phyloP scores from a whole-genome alignment of 2,329 filamentous ascomycete genomes.

The Cercospora citrullina region DNA sequence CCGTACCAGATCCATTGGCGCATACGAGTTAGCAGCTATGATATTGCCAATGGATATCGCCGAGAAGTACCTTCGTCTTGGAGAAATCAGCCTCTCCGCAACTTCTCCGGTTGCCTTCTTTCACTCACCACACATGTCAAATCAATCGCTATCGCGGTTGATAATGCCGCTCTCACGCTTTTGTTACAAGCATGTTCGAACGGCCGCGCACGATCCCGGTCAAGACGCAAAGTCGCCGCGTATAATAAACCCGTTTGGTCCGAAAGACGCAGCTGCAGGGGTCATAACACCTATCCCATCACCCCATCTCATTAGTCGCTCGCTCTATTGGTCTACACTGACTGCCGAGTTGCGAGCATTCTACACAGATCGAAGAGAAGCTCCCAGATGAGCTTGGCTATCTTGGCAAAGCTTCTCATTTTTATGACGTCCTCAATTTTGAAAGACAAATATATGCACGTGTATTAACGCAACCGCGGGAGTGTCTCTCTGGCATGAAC shows the following conservation, averaged over 20 bases:
- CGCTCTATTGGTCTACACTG: neutral
- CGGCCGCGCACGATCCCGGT: neutral
- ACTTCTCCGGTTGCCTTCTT: neutral
- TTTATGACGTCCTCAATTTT: neutral
- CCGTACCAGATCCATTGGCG: neutral
- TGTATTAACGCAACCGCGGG: neutral
- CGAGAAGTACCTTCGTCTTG: neutral
- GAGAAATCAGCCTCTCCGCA: neutral
- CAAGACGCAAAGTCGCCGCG: neutral
- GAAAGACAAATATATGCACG: neutral
- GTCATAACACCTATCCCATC: neutral
- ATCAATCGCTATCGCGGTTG: neutral
- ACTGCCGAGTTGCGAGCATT: neutral
- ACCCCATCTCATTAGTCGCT: neutral
- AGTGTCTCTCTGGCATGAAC: neutral
- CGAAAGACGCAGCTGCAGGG: neutral
- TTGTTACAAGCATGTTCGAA: neutral
- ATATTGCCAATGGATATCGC: neutral
- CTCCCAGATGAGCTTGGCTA: neutral
- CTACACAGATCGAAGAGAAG: neutral
- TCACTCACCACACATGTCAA: neutral
- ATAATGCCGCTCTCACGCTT: neutral
- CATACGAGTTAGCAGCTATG: neutral
- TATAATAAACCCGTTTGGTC: neutral
- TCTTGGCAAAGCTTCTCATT: neutral